Percentiles rank a stretch among this genome's conserved stretches.
Conservation (phyloP, 441 rosid species). For the Rhodomyrtus psidioides region DNA sequence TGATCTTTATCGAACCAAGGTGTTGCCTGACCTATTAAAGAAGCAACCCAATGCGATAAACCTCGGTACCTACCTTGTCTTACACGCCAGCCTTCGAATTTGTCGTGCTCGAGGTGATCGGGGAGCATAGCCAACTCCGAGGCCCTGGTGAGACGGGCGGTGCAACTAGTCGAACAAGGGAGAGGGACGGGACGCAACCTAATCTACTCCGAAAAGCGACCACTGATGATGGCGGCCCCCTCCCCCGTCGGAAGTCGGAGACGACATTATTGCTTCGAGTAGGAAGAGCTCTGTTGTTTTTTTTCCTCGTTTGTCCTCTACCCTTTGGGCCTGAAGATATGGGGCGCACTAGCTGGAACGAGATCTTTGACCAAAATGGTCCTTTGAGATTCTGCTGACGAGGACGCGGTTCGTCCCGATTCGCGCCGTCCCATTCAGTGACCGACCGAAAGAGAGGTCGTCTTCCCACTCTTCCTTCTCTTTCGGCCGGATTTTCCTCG, state of each 20-base stretch:
- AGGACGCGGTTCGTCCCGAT: background rate
- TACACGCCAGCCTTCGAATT: too few relatives aligned
- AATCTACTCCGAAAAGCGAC: background rate
- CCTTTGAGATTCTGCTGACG: background rate
- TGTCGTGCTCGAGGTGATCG: too few relatives aligned
- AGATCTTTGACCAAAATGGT: background rate
- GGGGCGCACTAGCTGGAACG: background rate
- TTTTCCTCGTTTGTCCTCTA: background rate
- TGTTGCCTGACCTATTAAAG: background rate
- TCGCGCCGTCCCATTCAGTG: background rate
- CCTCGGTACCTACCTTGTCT: background rate
- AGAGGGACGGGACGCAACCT: background rate
- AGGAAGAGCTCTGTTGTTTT: background rate
- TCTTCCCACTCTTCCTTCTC: background rate
- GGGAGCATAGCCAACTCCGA: background rate
- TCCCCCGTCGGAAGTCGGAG: background rate
- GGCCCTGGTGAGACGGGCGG: background rate
- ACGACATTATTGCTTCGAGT: background rate
- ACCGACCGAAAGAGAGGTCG: background rate
- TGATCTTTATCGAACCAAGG: background rate
- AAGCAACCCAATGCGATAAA: background rate
- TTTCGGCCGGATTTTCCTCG: background rate
- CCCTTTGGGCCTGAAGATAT: background rate
- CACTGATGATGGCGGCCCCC: background rate
- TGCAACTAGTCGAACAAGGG: background rate